Evolutionary conservation across 306 rosid genomes (phyloP).

Genomic region (Macrotyloma uniflorum): DNA sequence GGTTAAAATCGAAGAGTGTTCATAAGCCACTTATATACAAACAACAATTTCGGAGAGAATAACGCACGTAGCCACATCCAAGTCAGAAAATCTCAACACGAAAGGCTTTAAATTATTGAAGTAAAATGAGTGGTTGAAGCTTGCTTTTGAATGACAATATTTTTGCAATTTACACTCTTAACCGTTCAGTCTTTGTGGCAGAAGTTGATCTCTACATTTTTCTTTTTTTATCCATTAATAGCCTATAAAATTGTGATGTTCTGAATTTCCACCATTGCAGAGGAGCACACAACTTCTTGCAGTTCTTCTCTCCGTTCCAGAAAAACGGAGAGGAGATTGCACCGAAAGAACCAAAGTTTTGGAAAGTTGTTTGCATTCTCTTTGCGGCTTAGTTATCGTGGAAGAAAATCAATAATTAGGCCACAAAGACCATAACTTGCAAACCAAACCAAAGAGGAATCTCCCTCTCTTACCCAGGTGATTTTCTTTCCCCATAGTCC

Average conservation of each 20-base stretch:
- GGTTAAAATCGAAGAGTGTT: too few species aligned
- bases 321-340: neutral
- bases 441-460: neutral
- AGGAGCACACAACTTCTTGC: neutral
- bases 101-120: neutral
- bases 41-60: too few species aligned
- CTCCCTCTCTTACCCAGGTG: neutral
- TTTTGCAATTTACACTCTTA: neutral
- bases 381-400: neutral
- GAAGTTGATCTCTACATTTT: neutral
- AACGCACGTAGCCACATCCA: too few species aligned
- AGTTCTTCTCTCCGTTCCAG: neutral
- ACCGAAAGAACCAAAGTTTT: neutral
- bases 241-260: neutral
- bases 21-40: too few species aligned
- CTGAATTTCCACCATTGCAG: neutral
- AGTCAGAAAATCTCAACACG: too few species aligned
- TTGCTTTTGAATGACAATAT: neutral
- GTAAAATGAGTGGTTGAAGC: neutral
- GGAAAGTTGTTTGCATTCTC: neutral
- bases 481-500: neutral
- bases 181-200: neutral
- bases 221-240: neutral
- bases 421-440: neutral
- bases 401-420: neutral